Evolutionary conservation across 768 basidiomycete species (phyloP).

Genomic region (Tephrocybe sp.): DNA sequence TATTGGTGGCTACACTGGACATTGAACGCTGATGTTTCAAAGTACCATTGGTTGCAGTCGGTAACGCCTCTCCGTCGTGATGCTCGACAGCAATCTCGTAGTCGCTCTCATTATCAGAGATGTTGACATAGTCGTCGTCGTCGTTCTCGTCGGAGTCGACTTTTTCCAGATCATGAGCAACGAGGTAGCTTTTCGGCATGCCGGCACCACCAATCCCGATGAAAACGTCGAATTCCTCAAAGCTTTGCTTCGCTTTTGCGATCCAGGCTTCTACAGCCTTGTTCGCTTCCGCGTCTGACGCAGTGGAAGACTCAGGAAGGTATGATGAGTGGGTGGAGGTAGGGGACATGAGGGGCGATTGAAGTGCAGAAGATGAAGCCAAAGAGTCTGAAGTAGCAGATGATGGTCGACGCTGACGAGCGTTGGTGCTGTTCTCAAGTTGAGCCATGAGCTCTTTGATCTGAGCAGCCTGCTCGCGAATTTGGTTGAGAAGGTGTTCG

Average conservation of each 20-base stretch:
- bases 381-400: conserved; percentile 23
- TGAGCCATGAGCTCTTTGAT: conserved; percentile 71
- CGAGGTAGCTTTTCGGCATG: conserved; percentile 48
- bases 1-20: conserved; percentile 39
- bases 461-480: conserved; percentile 69
- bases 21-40: conserved; percentile 34
- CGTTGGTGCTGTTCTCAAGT: conserved; percentile 47
- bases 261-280: conserved; percentile 78
- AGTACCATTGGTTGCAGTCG: conserved; percentile 5
- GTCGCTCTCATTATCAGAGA: conserved; percentile 28
- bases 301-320: conserved; percentile 17
- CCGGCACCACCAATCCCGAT: conserved; percentile 60
- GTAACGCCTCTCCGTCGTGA: conserved; percentile 37
- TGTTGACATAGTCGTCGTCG: conserved; percentile 37
- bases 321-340: conserved; percentile 29
- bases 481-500: conserved; percentile 73
- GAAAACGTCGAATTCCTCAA: conserved; percentile 65
- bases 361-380: conserved; percentile 26
- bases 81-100: conserved; percentile 44
- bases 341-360: conserved; percentile 38
- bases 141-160: conserved; percentile 34
- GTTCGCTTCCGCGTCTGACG: conserved; percentile 37
- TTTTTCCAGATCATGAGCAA: conserved; percentile 46
- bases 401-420: conserved; percentile 15
- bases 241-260: conserved; percentile 63